Percentiles rank a stretch among this genome's conserved stretches.
Evolutionary conservation across 1,284 basidiomycete species (phyloP).

Genomic region (Fomitiporia mediterranea): DNA sequence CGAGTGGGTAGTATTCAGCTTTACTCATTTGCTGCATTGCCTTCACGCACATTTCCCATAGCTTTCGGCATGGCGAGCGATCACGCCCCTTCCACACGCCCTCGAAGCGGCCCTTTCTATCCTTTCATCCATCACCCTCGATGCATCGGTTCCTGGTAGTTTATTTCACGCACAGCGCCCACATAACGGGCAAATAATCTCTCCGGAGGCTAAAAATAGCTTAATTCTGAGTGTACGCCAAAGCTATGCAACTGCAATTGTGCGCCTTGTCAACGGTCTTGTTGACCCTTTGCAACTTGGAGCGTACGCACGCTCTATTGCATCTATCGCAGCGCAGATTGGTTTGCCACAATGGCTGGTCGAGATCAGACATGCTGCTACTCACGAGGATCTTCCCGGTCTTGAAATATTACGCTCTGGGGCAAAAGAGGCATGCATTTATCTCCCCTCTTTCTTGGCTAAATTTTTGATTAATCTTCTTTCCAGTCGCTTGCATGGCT

Average conservation of each 20-base stretch:
- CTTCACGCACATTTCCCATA: slow-evolving; percentile 29
- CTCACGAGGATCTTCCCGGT: slow-evolving; percentile 93
- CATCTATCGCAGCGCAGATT: slow-evolving; percentile 81
- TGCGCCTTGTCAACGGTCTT: slow-evolving; percentile 89
- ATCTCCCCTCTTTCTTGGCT: background rate
- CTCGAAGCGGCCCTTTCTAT: slow-evolving; percentile 70
- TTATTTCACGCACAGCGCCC: background rate
- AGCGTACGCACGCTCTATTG: slow-evolving; percentile 84
- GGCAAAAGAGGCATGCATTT: slow-evolving; percentile 54
- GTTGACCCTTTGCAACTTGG: slow-evolving; percentile 93
- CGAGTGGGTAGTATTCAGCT: slow-evolving; percentile 54
- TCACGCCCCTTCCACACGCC: slow-evolving; percentile 66
- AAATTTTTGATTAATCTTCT: background rate
- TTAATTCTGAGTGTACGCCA: slow-evolving; percentile 50
- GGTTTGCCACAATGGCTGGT: slow-evolving; percentile 88
- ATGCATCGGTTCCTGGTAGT: slow-evolving; percentile 26
- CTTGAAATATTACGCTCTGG: slow-evolving; percentile 77
- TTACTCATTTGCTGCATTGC: slow-evolving; percentile 17
- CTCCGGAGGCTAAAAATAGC: slow-evolving; percentile 19
- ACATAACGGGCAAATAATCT: background rate
- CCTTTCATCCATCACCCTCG: slow-evolving; percentile 56
- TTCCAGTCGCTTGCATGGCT: slow-evolving; percentile 73
- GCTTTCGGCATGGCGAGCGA: slow-evolving; percentile 75
- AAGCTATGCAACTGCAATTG: slow-evolving; percentile 72
- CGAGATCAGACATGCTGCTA: slow-evolving; percentile 92